phyloP scores from a whole-genome alignment of 257 asterid genomes.

The Nicotiana paniculata region DNA sequence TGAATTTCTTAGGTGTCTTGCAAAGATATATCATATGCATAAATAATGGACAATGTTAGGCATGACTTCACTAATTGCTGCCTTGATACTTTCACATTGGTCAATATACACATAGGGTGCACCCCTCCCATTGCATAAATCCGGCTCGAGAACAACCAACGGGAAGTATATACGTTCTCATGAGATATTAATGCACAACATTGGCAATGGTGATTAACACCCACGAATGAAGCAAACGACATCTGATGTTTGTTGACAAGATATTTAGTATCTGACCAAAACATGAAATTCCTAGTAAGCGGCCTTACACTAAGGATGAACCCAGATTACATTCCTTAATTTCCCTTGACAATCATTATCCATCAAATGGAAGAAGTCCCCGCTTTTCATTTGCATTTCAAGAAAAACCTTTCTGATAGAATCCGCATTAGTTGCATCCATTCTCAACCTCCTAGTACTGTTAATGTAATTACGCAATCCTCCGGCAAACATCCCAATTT shows the following conservation, averaged over 20 bases:
- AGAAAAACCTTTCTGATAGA: not conserved
- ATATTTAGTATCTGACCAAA: not conserved
- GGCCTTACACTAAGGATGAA: not conserved
- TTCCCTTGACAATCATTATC: not conserved
- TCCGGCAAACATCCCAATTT: not conserved
- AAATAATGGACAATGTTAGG: not conserved
- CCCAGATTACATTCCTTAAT: slow-evolving; percentile 9
- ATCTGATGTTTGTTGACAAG: not conserved
- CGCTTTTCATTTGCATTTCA: not conserved
- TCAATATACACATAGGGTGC: not conserved
- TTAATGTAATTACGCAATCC: not conserved
- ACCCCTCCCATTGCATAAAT: not conserved
- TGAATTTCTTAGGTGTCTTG: not conserved
- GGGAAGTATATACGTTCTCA: not conserved
- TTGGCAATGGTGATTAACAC: not conserved
- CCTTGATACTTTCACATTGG: not conserved
- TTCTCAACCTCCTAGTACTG: not conserved
- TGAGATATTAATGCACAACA: not conserved
- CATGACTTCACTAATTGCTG: not conserved
- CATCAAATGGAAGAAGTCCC: not conserved
- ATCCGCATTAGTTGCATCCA: not conserved
- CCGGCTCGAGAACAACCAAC: not conserved
- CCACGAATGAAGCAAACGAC: not conserved
- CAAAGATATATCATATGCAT: not conserved
- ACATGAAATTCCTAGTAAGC: slow-evolving; percentile 1